A percentile compares a stretch with the other conserved stretches of the same genome.
Evolutionary conservation across 2,329 filamentous ascomycete species (phyloP).

Genomic region (Fusarium fracticaudum): DNA sequence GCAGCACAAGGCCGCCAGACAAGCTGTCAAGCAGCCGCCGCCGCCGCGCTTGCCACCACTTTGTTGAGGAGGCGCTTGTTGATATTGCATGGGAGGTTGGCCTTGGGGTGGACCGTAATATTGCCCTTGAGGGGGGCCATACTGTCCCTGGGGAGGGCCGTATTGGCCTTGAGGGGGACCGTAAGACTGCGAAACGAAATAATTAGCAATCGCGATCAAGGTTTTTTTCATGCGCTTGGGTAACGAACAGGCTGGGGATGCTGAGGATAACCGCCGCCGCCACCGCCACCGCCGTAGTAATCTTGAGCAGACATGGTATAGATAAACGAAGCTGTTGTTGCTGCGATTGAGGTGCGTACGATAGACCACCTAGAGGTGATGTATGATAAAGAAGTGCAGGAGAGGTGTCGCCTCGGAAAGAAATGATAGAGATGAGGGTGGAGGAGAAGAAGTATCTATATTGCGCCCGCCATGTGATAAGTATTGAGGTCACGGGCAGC

Average conservation of each 20-base stretch:
- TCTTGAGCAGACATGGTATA: conserved; percentile 53
- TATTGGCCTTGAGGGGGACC: conserved; percentile 43
- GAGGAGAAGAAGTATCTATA: neutral
- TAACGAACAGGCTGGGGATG: conserved; percentile 53
- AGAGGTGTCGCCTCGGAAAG: neutral
- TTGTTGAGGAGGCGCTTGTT: conserved; percentile 51
- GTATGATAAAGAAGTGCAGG: neutral
- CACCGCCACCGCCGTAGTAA: conserved; percentile 51
- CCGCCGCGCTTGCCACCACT: conserved; percentile 49
- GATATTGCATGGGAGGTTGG: conserved; percentile 57
- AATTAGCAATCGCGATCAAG: conserved; percentile 21
- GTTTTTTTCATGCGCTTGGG: neutral
- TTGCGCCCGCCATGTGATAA: conserved; percentile 4
- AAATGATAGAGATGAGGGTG: neutral
- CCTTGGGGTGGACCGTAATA: conserved; percentile 49
- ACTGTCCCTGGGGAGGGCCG: conserved; percentile 43
- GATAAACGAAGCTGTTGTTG: neutral
- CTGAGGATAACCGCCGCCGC: conserved; percentile 49
- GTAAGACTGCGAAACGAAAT: conserved; percentile 40
- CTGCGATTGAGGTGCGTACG: neutral
- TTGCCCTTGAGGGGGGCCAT: conserved; percentile 42
- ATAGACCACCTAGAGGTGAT: neutral
- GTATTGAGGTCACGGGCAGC: conserved; percentile 16
- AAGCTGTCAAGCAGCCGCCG: conserved; percentile 56
- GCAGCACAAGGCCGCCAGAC: conserved; percentile 60